Evolutionary conservation across 306 rosid genomes (phyloP), one percentile per base, ranked within the genome.

Genomic region (Cucumis hystrix): DNA sequence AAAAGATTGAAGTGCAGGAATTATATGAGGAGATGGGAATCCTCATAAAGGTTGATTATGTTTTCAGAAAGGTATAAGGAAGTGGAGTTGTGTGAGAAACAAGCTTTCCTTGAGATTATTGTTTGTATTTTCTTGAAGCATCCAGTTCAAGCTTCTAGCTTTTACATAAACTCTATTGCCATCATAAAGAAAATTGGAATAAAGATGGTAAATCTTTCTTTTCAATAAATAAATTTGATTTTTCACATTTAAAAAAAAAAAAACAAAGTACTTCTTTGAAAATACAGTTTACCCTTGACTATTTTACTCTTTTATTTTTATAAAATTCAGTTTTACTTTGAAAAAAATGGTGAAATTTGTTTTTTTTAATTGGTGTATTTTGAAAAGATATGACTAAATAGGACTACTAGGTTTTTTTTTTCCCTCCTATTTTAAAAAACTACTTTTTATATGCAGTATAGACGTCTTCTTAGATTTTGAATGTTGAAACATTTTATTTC

Each of bases 51-150:
- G 84, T 85, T 82, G 80, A 87, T 86, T 88, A 75, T 55, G 80
- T 80, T 79, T 79, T 79, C 86, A 81, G 91, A 83, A 84, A 88
- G 91, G 96, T 75, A 92, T 82, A 51, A 81, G 79, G 45, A 77
- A 76, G 67, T 82, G 83, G 35, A 49, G 55, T 33, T 33, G 37
- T 75, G 76, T 85, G 81, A 39, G 78, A 85, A 83, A 78, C 81
- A 85, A 81, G 82, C 78, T 37, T 81, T 79, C 35, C 83, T 88
- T 84, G 12, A 79, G 87, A 90, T 88, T 85, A 16, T 16, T 52
- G 57, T 52, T 52, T 16, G 20, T 11, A 14, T 40, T 71, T 79
- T 62, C 76, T 62, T 80, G 68, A 90, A 83, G 89, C 81, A 84
- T 87, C 86, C 52, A 79, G 83, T 77, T 79, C 78, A 70, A 21